Percentiles rank a stretch among this genome's conserved stretches.
phyloP scores from a whole-genome alignment of 2,329 filamentous ascomycete species.

The Colletotrichum musicola region DNA sequence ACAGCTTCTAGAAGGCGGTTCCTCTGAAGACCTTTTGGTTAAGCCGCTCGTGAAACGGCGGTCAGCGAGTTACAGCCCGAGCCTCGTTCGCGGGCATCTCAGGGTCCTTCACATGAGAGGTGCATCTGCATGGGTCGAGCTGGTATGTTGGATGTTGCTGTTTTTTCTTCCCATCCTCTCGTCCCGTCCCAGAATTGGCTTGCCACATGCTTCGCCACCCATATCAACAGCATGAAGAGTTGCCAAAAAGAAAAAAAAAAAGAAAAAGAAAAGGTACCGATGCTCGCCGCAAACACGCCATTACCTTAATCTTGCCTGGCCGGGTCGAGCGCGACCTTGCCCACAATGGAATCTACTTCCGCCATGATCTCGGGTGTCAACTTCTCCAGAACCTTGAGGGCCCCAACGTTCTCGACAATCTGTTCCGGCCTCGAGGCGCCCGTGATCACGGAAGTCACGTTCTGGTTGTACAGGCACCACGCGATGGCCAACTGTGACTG shows the following conservation, averaged over 20 bases:
- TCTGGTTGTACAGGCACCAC: conserved; percentile 67
- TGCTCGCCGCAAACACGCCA: conserved; percentile 22
- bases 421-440: conserved; percentile 65
- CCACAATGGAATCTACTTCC: conserved; percentile 61
- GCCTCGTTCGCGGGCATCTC: not conserved
- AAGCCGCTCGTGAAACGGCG: conserved; percentile 9
- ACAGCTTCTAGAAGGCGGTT: conserved; percentile 34
- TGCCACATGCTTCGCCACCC: conserved; percentile 24
- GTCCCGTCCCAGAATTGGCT: conserved; percentile 8
- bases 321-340: conserved; percentile 39
- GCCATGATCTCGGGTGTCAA: conserved; percentile 63
- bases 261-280: not conserved
- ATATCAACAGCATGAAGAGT: conserved; percentile 4
- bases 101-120: not conserved
- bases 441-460: conserved; percentile 65
- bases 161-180: not conserved
- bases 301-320: conserved; percentile 39
- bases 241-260: too few species aligned
- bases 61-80: conserved; percentile 18
- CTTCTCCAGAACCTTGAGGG: conserved; percentile 59
- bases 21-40: conserved; percentile 8
- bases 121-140: conserved; percentile 10
- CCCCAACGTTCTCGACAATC: conserved; percentile 63
- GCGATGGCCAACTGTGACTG: conserved; percentile 65
- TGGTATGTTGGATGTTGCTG: conserved; percentile 8